Evolutionary conservation across 805 yeast genomes (phyloP), one percentile per base, ranked within the genome.

Genomic region (Wickerhamomyces queroliae): DNA sequence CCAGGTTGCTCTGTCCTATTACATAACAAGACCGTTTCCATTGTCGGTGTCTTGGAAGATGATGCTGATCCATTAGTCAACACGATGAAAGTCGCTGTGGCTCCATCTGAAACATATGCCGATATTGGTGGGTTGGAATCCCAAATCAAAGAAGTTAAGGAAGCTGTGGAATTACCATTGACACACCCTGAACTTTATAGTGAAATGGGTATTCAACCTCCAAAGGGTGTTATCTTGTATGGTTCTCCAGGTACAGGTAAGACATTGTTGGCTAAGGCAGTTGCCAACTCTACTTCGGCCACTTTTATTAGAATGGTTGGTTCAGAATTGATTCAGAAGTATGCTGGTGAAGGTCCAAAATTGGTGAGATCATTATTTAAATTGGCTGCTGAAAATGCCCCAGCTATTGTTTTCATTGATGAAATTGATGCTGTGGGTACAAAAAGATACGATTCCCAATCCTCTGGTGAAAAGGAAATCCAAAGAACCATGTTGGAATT

Each of bases 161-260:
- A 91, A 64, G 86, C 96, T 7, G 97, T 91, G 13, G 98, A 91
- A 63, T 73, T 91, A 53, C 98, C 98, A 11, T 72, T 90, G 47
- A 89, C 96, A 12, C 97, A 91, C 64, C 98, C 98, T 1, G 98
- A 91, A 62, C 69, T 91, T 53, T 91, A 90, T 64, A 96, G 93
- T 67, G 97, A 90, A 63, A 90, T 91, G 97, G 98, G 98, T 54
- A 91, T 91, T 56, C 89, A 90, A 58, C 98, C 97, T 11, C 98
- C 98, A 38, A 91, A 91, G 67, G 98, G 98, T 67, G 98, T 91
- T 38, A 90, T 91, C 52, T 71, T 91, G 42, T 91, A 91, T 59
- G 98, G 98, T 56, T 95, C 97, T 0, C 98, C 98, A 26, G 98
- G 98, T 64, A 91, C 98, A 3, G 98, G 98, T 53, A 91, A 91